Percentiles rank a stretch among this genome's conserved stretches.
phyloP scores from a whole-genome alignment of 164 flowering plant genomes.

The Malania oleifera region DNA sequence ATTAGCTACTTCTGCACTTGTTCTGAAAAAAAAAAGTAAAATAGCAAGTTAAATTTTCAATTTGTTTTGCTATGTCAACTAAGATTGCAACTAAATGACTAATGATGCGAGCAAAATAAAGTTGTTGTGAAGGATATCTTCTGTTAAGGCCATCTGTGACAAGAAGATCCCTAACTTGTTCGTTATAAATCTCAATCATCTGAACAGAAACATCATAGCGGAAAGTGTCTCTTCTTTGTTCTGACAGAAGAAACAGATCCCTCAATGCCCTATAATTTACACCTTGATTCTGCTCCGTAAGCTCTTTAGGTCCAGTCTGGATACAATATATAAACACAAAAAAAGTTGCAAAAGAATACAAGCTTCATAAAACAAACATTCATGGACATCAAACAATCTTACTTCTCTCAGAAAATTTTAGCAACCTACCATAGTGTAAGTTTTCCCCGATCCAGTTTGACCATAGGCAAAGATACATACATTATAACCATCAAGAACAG shows the following conservation, averaged over 20 bases:
- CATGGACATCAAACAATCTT: not conserved
- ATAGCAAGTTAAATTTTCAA: not conserved
- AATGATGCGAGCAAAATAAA: not conserved
- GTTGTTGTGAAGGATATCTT: slow-evolving; percentile 77
- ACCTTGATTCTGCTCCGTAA: slow-evolving; percentile 79
- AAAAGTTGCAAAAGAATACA: slow-evolving; percentile 6
- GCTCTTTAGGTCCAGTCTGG: slow-evolving; percentile 85
- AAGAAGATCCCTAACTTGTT: slow-evolving; percentile 98
- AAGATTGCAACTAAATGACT: not conserved
- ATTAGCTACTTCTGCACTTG: not conserved
- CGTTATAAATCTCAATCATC: slow-evolving; percentile 98
- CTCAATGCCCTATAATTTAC: slow-evolving; percentile 90
- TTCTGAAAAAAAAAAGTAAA: not conserved
- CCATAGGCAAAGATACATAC: slow-evolving; percentile 99
- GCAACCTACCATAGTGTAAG: slow-evolving; percentile 77
- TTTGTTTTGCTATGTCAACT: not conserved
- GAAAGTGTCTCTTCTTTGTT: slow-evolving; percentile 79
- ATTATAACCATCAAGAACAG: slow-evolving; percentile 98
- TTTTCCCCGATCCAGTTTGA: slow-evolving; percentile 98
- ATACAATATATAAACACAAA: slow-evolving; percentile 18
- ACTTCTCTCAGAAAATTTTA: not conserved
- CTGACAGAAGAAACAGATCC: slow-evolving; percentile 75
- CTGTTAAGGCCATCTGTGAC: slow-evolving; percentile 72
- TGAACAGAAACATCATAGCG: slow-evolving; percentile 85
- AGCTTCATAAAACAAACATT: slow-evolving; percentile 1